These are phyloP conservation scores for Penicillium diatomitis DNA, from an alignment of 495 filamentous ascomycete species.

Conservation along the genomic window DNA sequence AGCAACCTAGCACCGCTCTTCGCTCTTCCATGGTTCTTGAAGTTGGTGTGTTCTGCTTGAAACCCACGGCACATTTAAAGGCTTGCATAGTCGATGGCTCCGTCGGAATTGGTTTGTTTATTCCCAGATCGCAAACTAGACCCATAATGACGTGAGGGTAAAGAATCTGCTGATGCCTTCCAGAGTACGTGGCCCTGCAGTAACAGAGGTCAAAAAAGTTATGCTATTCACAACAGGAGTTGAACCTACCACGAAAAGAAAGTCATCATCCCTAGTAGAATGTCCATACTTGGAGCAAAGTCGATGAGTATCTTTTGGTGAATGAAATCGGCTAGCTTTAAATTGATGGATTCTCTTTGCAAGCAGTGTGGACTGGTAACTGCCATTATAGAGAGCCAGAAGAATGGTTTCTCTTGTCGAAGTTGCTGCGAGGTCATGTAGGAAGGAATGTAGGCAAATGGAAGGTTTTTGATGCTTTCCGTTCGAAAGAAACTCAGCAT, in stretches of 20 bases:
- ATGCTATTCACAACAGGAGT: not conserved
- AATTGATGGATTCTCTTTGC: slow-evolving; percentile 26
- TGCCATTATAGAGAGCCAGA: slow-evolving; percentile 48
- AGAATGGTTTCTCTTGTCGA: slow-evolving; percentile 36
- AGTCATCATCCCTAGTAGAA: slow-evolving; percentile 45
- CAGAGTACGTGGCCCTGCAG: slow-evolving; percentile 11
- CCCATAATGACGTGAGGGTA: slow-evolving; percentile 42
- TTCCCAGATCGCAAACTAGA: slow-evolving; percentile 44
- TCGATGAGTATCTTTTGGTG: slow-evolving; percentile 41
- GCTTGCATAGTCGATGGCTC: slow-evolving; percentile 14
- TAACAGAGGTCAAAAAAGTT: too few relatives aligned
- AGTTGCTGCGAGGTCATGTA: slow-evolving; percentile 38
- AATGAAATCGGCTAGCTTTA: slow-evolving; percentile 31
- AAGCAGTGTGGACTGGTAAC: slow-evolving; percentile 22
- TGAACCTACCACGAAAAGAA: slow-evolving; percentile 34
- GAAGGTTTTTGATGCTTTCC: slow-evolving; percentile 32
- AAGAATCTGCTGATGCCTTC: slow-evolving; percentile 25
- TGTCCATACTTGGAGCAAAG: slow-evolving; percentile 41
- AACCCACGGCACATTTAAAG: slow-evolving; percentile 15
- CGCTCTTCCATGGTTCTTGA: slow-evolving; percentile 41
- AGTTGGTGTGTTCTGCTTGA: slow-evolving; percentile 8
- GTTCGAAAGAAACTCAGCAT: slow-evolving; percentile 31
- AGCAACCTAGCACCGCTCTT: slow-evolving; percentile 45
- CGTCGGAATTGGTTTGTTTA: slow-evolving; percentile 37
- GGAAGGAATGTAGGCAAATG: slow-evolving; percentile 37